Base-by-base conservation (phyloP, 306 rosid genomes). In the Luffa aegyptiaca region DNA sequence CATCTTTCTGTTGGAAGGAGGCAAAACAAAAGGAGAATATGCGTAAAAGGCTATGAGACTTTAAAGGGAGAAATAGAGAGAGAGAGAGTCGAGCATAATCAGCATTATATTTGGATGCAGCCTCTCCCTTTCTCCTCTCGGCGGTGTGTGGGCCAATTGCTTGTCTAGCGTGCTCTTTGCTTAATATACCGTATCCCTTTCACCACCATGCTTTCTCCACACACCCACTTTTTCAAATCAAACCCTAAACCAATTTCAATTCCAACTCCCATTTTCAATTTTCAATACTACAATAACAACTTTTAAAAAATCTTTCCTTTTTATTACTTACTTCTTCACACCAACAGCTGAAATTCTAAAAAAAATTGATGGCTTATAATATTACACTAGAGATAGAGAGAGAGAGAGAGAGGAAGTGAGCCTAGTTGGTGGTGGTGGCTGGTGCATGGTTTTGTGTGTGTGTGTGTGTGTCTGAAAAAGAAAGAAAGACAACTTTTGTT, bases 121-220 rank as follows among this genome's bases (percentile, higher is more conserved):
- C 39, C 17, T 61, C 17, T 26, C 16, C 13, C 13, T 14, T 61
- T 64, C 20, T 36, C 45, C 20, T 64, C 71, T 64, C 39, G 72
- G 52, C 52, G 53, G 75, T 82, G 81, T 81, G 84, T 81, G 98
- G 98, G 91, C 84, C 98, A 90, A 46, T 68, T 84, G 82, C 79
- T 79, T 90, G 97, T 91, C 97, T 89, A 87, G 97, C 98, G 90
- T 90, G 97, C 96, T 90, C 78, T 83, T 85, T 83, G 84, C 69
- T 57, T 18, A 18, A 68, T n/a, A 68, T 5, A 52, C 64, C 64
- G 61, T 52, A 52, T 72, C 77, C 77, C 77, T 17, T 73, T 26
- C 51, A 45, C 36, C 11, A 5, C 66, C 80, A 76, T 71, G 53
- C 56, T 10, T 21, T 5, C 61, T 0, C 1, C 5, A 5, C 26